Base-by-base conservation (phyloP, 805 yeast genomes). In the Cyberlindnera lachancei region DNA sequence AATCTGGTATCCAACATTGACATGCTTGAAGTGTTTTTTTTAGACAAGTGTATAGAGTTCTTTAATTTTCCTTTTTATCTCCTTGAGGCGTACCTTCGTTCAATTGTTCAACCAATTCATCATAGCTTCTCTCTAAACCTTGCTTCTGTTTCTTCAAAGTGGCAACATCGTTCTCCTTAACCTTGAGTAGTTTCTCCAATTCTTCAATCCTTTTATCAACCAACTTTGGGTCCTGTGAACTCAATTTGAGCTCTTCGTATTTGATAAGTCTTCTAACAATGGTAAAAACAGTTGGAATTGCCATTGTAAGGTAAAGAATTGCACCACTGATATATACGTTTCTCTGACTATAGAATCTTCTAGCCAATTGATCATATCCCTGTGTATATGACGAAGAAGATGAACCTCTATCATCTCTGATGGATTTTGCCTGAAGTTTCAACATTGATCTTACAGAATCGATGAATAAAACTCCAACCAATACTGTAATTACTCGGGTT, bases 291-390 rank as follows among this genome's bases (percentile, higher is more conserved):
- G 79, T 73, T 23, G 63, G 65, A 35, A 75, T 74, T 8, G 78
- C 72, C 29, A 75, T 41, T 36, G 58, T 62, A 45, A 73, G 64
- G 52, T 71, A 76, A 37, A 76, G 53, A 5, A 75, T 76, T 7
- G 78, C 79, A 7, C 83, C 84, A 12, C 75, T 66, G 34, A 76
- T 63, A 50, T 76, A 76, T 25, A 73, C 59, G 42, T 76, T 76
- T 49, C 84, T 63, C 52, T 76, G 83, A 24, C 76, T 65, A 44
- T 74, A 76, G 36, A 78, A 75, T 38, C 75, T 70, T 29, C 72
- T 59, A 5, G 80, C 82, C 41, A 73, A 54, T 38, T 64, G 69
- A 15, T 76, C 80, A 25, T 67, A 61, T 28, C 68, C 57, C 21
- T 56, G 46, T 3, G 45, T 35, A 18, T 55, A 50, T n/a, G n/a